Base-by-base conservation (phyloP, 2,329 filamentous ascomycete genomes). In the Alternaria longipes region DNA sequence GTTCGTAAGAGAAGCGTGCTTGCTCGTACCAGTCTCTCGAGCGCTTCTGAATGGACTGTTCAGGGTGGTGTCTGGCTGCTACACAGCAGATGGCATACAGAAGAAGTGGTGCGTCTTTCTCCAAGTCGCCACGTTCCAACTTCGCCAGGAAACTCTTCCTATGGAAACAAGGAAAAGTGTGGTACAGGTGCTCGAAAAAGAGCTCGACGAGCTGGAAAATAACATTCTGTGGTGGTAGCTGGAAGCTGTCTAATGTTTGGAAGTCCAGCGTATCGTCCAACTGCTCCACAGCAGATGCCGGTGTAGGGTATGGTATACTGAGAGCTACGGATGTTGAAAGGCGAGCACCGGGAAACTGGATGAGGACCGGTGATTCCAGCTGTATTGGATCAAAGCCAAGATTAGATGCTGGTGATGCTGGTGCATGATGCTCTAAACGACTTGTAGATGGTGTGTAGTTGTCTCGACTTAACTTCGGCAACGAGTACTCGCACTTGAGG, bases 131-230 rank as follows among this genome's bases (percentile, higher is more conserved):
- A 38, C 36, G 59, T 16, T 64, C 50, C 14, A 76, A 24, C 6
- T 68, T 54, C 9, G 46, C 18, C 38, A 70, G 8, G 22, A 76
- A 67, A 4, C 57, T 65, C 4, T 49, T 42, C 47, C 64, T 68
- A 47, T 78, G 75, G 20, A 78, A 74, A 49, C 70, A 76, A 22
- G 74, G 74, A 8, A 75, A 64, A 12, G 59, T 47, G 18, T 65
- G 49, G 44, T 72, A 69, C 5, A 70, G 52, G n/a, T 70, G 59
- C 3, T 64, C 58, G 30, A 77, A 74, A 53, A 76, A 77, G 18
- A 76, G 30, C 0, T 64, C 54, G n/a, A 69, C 51, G 3, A 77
- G 63, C 50, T 75, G 67, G 2, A 64, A 9, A 4, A 72, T 53
- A 2, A 69, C 18, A 5, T 57, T 52, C n/a, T 64, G 30, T 3